Evolutionary conservation across 805 yeast species (phyloP).

Genomic region (Saccharomycopsis olivae): DNA sequence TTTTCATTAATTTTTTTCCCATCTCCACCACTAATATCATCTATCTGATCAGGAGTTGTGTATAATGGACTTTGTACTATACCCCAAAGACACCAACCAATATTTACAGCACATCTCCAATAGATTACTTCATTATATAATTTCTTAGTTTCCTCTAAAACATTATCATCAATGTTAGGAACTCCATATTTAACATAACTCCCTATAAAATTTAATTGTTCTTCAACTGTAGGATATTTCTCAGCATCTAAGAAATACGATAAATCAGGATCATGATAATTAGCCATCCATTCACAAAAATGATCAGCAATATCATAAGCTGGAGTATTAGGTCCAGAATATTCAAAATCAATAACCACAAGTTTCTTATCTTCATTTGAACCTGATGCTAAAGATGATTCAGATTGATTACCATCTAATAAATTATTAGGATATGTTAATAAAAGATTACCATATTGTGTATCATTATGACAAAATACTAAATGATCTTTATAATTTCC

Average conservation of each 20-base stretch:
- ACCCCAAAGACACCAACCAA: conserved; percentile 90
- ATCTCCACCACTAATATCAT: not conserved
- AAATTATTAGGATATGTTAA: conserved; percentile 39
- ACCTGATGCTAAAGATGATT: conserved; percentile 24
- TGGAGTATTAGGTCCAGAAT: conserved; percentile 82
- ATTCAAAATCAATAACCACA: conserved; percentile 94
- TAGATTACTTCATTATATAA: conserved; percentile 53
- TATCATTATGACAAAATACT: conserved; percentile 90
- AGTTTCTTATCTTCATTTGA: conserved; percentile 50
- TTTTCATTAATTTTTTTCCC: conserved; percentile 19
- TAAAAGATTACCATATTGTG: conserved; percentile 90
- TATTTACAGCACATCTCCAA: conserved; percentile 76
- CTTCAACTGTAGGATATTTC: conserved; percentile 56
- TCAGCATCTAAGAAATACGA: conserved; percentile 43
- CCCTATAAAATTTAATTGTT: conserved; percentile 59
- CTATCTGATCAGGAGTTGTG: not conserved
- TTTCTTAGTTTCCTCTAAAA: conserved; percentile 30
- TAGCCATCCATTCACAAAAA: conserved; percentile 95
- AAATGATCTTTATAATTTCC: conserved; percentile 29
- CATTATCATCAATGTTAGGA: conserved; percentile 12
- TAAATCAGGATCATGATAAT: conserved; percentile 58
- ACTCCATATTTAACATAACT: conserved; percentile 37
- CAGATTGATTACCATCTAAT: conserved; percentile 21
- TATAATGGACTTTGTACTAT: conserved; percentile 59
- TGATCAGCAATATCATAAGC: conserved; percentile 91